A percentile compares a stretch with the other conserved stretches of the same genome.
These are phyloP conservation scores for Prunus persica DNA, from an alignment of 306 rosid species.

Conservation along the genomic window Prunus_persica_NCBIv2 NC_034015.1:11772001-11772500, in stretches of 20 bases:
- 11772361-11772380: constrained; percentile 71
- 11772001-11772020: constrained; percentile 80
- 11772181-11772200: neutral
- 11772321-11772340: constrained; percentile 53
- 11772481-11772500: constrained; percentile 74
- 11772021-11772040: constrained; percentile 87
- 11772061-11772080: constrained; percentile 86
- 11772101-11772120: constrained; percentile 67
- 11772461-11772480: constrained; percentile 86
- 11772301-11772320: constrained; percentile 69
- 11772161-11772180: neutral
- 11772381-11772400: constrained; percentile 67
- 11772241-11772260: neutral
- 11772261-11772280: constrained; percentile 6
- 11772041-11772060: constrained; percentile 90
- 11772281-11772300: constrained; percentile 65
- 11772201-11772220: neutral
- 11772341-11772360: constrained; percentile 67
- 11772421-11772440: constrained; percentile 61
- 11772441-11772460: constrained; percentile 93
- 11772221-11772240: neutral
- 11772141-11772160: constrained; percentile 11
- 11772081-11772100: constrained; percentile 83
- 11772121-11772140: neutral
- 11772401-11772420: constrained; percentile 66